Base-by-base conservation (phyloP, 805 yeast genomes). In the Wilhelminamyces savonicus region DNA sequence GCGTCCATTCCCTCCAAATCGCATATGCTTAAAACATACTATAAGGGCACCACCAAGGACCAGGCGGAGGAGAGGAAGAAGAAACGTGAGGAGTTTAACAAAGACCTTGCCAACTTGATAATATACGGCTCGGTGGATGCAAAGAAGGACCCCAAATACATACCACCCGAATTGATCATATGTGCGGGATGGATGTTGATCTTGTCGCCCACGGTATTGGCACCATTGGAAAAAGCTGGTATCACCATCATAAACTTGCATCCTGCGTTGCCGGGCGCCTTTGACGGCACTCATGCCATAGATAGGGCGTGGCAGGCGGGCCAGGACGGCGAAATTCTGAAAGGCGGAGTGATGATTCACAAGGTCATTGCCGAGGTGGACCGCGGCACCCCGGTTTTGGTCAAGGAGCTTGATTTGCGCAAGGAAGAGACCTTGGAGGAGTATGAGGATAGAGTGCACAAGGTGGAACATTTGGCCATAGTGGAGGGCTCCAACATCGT, bases 171-270 rank as follows among this genome's bases (percentile, higher is more conserved):
- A 42, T 66, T 92, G 39, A 78, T 92, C 23, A 97, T 92, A 5
- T 92, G 98, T 60, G 98, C 98, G 4, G 98, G 98, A 2, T 92
- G 98, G 98, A 80, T 92, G 88, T 71, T 92, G 30, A 92, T 92
- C 35, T 66, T 92, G 36, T 82, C 96, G 1, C 78, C 85, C 3
- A 66, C 74, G 13, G 87, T 86, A 42, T 65, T 92, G 36, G 59
- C 63, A 23, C 87, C 88, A 3, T 56, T 88, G 20, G 74, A 66
- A 29, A 53, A 69, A 3, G 74, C 69, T 3, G 62, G 69, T 2
- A 70, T 87, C 17, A 84, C 88, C 21, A 88, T 92, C 39, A 87
- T 92, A 47, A 92, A 92, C 50, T 64, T 92, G 36, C 98, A 92
- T 54, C 98, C 98, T 4, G 97, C 98, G 1, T 73, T 92, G 36